Percentiles rank a stretch among this genome's conserved stretches.
These are phyloP conservation scores for Rhodotorula mucilaginosa DNA, from an alignment of 1,284 basidiomycete species.

Conservation along the genomic window DNA sequence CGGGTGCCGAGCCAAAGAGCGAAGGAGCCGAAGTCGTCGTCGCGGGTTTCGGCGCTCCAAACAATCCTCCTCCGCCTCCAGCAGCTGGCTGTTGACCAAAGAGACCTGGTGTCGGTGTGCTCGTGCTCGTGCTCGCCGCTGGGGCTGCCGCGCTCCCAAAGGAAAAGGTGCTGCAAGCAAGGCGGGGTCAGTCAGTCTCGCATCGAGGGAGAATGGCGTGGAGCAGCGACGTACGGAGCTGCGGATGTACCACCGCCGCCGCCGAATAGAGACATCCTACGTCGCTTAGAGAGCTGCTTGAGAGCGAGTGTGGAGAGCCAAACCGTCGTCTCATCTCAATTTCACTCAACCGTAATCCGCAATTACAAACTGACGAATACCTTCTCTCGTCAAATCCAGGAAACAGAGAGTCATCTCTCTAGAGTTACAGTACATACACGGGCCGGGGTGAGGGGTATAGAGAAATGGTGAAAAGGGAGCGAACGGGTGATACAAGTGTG, in stretches of 20 bases:
- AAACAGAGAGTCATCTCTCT: no score
- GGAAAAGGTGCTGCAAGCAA: conserved; percentile 1
- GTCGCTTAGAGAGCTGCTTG: not conserved
- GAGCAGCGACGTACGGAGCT: not conserved
- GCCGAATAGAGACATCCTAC: conserved; percentile 17
- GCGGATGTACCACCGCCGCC: not conserved
- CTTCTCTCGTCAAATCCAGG: no score
- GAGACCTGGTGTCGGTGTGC: not conserved
- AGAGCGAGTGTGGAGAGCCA: not conserved
- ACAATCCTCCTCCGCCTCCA: not conserved
- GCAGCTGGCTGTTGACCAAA: conserved; percentile 1
- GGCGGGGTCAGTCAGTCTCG: no score
- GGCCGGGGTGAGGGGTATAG: no score
- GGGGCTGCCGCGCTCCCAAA: conserved; percentile 18
- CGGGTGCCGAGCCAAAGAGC: conserved; percentile 9
- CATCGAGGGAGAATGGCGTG: not conserved
- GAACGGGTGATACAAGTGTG: no score
- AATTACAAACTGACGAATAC: no score
- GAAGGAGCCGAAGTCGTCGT: conserved; percentile 7
- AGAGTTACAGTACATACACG: no score
- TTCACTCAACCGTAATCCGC: no score
- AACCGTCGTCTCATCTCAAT: no score
- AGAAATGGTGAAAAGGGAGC: no score
- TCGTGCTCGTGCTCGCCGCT: not conserved
- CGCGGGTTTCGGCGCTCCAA: not conserved